These are phyloP conservation scores for Verticillium tricorpus DNA, from an alignment of 2,329 filamentous ascomycete genomes.

Conservation along the genomic window DNA sequence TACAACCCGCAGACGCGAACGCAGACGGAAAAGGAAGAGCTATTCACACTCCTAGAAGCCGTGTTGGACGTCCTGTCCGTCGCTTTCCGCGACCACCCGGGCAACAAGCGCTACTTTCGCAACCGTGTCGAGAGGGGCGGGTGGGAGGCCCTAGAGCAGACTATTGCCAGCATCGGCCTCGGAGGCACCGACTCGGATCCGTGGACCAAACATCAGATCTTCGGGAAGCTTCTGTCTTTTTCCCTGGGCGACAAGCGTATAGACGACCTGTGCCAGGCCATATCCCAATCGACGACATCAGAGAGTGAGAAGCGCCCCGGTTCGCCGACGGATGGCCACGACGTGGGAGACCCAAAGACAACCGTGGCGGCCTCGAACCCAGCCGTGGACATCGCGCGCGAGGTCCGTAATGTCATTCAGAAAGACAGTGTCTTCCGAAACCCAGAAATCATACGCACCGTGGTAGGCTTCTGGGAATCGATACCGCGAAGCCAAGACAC, in stretches of 20 bases:
- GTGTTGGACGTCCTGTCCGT: slow-evolving; percentile 72
- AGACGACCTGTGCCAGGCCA: slow-evolving; percentile 60
- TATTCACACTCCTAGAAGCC: slow-evolving; percentile 66
- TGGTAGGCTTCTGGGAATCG: slow-evolving; percentile 61
- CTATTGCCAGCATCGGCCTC: slow-evolving; percentile 62
- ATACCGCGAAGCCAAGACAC: slow-evolving; percentile 44
- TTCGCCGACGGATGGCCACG: not conserved
- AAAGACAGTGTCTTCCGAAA: slow-evolving; percentile 51
- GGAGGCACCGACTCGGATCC: slow-evolving; percentile 63
- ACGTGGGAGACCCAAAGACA: not conserved
- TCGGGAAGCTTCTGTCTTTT: slow-evolving; percentile 78
- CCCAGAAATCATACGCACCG: slow-evolving; percentile 57
- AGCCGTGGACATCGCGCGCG: slow-evolving; percentile 21
- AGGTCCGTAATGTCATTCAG: slow-evolving; percentile 44
- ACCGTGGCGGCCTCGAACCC: not conserved
- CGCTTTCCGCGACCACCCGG: slow-evolving; percentile 71
- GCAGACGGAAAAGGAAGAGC: slow-evolving; percentile 56
- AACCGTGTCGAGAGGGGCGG: slow-evolving; percentile 71
- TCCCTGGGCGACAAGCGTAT: slow-evolving; percentile 74
- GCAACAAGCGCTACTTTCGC: slow-evolving; percentile 84
- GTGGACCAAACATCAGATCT: slow-evolving; percentile 67
- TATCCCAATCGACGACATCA: slow-evolving; percentile 23
- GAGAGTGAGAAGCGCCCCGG: not conserved
- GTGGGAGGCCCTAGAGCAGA: slow-evolving; percentile 72
- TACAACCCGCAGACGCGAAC: slow-evolving; percentile 65